phyloP scores from a whole-genome alignment of 768 basidiomycete genomes.

The Saitozyma podzolica region DNA sequence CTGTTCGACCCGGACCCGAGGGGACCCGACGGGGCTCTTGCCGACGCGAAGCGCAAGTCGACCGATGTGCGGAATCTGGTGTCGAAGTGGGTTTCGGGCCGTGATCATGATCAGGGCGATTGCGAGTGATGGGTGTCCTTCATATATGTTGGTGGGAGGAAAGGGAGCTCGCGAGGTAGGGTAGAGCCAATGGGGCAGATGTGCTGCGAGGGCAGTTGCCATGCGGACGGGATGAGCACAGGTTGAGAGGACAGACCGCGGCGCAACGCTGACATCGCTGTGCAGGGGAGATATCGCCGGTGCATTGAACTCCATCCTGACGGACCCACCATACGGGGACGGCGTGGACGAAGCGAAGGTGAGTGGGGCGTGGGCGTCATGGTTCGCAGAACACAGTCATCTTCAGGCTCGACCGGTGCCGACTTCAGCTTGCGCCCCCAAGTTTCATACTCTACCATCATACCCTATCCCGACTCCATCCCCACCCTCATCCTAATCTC shows the following conservation, averaged over 20 bases:
- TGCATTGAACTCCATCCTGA: conserved; percentile 70
- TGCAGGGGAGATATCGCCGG: conserved; percentile 72
- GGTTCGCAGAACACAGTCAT: background rate
- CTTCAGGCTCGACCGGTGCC: background rate
- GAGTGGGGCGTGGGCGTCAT: conserved; percentile 13
- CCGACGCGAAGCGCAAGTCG: conserved; percentile 74
- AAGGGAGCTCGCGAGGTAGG: too few relatives aligned
- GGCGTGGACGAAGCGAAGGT: conserved; percentile 90
- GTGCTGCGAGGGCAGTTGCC: too few relatives aligned
- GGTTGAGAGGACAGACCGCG: background rate
- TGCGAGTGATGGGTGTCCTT: background rate
- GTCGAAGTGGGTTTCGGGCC: conserved; percentile 62
- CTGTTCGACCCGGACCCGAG: conserved; percentile 84
- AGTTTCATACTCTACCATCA: too few relatives aligned
- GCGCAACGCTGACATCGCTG: conserved; percentile 4
- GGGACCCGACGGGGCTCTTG: conserved; percentile 68
- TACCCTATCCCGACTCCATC: too few relatives aligned
- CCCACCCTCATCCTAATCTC: too few relatives aligned
- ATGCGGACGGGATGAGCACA: conserved; percentile 1
- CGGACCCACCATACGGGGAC: conserved; percentile 83
- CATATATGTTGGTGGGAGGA: background rate
- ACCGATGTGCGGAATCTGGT: conserved; percentile 69
- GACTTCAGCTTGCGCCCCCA: too few relatives aligned
- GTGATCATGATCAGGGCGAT: background rate
- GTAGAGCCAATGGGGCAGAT: too few relatives aligned